phyloP scores from a whole-genome alignment of 83 land plant genomes.

The Picea engelmannii region DNA sequence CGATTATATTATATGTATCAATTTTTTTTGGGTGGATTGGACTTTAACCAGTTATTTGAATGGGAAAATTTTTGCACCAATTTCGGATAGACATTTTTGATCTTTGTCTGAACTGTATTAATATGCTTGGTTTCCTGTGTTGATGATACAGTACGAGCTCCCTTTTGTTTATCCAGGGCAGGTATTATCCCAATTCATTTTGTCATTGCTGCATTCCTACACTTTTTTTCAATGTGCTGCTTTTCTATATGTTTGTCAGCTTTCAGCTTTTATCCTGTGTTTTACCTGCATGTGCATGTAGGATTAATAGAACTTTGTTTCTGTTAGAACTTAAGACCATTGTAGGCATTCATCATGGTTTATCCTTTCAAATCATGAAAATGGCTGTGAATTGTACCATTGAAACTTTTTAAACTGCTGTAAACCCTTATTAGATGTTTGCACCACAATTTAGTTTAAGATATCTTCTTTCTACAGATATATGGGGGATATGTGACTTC shows the following conservation, averaged over 20 bases:
- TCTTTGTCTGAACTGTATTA: conserved; percentile 6
- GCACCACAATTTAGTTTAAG: conserved; percentile 8
- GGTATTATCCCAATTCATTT: conserved; percentile 36
- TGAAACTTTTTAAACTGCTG: background rate
- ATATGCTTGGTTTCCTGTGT: background rate
- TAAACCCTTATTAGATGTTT: background rate
- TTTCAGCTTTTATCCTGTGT: background rate
- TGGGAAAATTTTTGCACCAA: background rate
- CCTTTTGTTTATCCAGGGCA: conserved; percentile 99
- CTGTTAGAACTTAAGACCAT: background rate
- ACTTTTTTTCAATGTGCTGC: background rate
- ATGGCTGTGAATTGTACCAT: background rate
- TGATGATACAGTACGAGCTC: conserved; percentile 87
- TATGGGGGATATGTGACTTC: conserved; percentile 82
- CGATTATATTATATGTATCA: background rate
- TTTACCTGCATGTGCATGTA: background rate
- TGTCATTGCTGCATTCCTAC: background rate
- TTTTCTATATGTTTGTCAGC: background rate
- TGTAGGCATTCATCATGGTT: background rate
- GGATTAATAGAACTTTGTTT: background rate
- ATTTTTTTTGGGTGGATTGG: background rate
- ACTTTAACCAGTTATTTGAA: background rate
- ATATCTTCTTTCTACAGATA: conserved; percentile 48
- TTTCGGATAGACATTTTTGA: background rate
- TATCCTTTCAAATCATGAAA: background rate